A percentile compares a stretch with the other conserved stretches of the same genome.
Conservation (phyloP, 2,329 filamentous ascomycete genomes). For the Setomelanomma holmii region DNA sequence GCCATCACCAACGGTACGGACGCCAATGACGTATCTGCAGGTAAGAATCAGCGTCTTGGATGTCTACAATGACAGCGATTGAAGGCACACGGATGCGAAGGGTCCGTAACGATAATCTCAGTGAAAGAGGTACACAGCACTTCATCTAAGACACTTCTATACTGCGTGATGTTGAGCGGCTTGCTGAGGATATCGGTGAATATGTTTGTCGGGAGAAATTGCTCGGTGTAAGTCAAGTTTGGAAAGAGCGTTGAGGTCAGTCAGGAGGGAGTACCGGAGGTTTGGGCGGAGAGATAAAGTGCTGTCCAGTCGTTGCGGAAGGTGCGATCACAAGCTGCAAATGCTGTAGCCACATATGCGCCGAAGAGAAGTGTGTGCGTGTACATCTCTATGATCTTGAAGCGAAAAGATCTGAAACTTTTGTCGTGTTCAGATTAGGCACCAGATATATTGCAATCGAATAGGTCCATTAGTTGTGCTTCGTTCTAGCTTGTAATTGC, state of each 20-base stretch:
- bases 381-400: no score
- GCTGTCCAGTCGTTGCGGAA: slow-evolving; percentile 24
- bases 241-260: slow-evolving; percentile 12
- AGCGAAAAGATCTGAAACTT: no score
- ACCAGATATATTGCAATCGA: no score
- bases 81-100: slow-evolving; percentile 5
- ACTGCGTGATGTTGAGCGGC: slow-evolving; percentile 24
- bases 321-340: slow-evolving; percentile 19
- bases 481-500: neutral
- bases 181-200: slow-evolving; percentile 23
- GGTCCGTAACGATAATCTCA: slow-evolving; percentile 21
- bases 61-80: no score
- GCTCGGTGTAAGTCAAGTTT: slow-evolving; percentile 29
- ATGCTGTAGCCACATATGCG: neutral
- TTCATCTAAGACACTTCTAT: slow-evolving; percentile 26
- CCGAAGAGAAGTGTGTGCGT: neutral
- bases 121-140: slow-evolving; percentile 29
- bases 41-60: neutral
- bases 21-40: slow-evolving; percentile 30
- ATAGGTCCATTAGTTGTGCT: neutral
- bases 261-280: slow-evolving; percentile 14
- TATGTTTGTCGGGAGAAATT: slow-evolving; percentile 23
- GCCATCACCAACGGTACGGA: slow-evolving; percentile 19
- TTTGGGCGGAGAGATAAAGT: slow-evolving; percentile 24
- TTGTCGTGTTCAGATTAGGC: no score